These are phyloP conservation scores for Scedosporium boydii DNA, from an alignment of 2,329 filamentous ascomycete genomes.

Conservation along the genomic window DNA sequence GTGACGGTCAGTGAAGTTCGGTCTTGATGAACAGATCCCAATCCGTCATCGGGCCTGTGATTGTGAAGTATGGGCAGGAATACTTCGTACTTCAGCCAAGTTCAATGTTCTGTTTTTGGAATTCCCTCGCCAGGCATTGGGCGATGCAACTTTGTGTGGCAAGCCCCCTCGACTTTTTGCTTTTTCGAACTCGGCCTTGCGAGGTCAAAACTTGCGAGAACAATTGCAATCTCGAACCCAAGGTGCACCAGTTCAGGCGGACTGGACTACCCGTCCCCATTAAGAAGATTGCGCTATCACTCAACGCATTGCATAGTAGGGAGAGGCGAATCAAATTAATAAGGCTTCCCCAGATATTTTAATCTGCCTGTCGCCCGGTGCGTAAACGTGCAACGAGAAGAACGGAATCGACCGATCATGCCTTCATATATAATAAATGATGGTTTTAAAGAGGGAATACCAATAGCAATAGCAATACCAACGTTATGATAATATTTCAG, in stretches of 20 bases:
- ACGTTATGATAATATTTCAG: background rate
- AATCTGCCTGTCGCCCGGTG: constrained; percentile 5
- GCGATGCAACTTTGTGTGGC: too few relatives aligned
- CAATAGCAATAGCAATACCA: background rate
- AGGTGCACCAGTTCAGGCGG: background rate
- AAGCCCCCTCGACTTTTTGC: too few relatives aligned
- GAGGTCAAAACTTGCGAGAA: too few relatives aligned
- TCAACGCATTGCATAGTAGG: background rate
- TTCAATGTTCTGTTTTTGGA: too few relatives aligned
- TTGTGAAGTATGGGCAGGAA: too few relatives aligned
- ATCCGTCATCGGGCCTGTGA: too few relatives aligned
- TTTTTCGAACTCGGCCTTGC: too few relatives aligned
- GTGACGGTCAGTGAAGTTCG: too few relatives aligned
- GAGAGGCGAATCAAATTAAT: constrained; percentile 1
- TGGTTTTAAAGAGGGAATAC: background rate
- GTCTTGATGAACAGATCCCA: too few relatives aligned
- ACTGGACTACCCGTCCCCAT: background rate
- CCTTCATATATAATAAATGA: background rate
- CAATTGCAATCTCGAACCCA: background rate
- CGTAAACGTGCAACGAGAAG: background rate
- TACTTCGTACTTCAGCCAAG: too few relatives aligned
- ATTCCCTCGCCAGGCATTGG: too few relatives aligned
- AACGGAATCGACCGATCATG: background rate
- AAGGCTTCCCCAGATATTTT: constrained; percentile 1
- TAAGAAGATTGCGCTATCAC: constrained; percentile 1